These are phyloP conservation scores for Coprinopsis cinerea DNA, from an alignment of 768 basidiomycete genomes.

Conservation along the genomic window DNA sequence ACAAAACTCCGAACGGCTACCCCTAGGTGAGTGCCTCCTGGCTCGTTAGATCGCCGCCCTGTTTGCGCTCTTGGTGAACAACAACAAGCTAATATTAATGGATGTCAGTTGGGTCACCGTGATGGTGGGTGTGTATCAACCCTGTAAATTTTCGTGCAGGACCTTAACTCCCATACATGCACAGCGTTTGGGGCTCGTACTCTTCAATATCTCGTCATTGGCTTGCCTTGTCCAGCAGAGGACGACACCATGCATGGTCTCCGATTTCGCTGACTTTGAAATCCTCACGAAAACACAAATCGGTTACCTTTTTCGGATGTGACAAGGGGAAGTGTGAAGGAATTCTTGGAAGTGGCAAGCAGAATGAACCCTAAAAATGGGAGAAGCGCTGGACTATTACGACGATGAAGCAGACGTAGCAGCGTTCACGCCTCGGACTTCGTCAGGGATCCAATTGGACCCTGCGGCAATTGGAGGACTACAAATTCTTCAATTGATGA, in stretches of 20 bases:
- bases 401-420: no score
- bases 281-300: not conserved
- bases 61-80: no score
- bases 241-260: not conserved
- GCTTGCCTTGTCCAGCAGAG: constrained; percentile 4
- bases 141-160: not conserved
- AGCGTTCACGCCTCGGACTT: constrained; percentile 8
- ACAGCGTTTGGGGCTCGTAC: not conserved
- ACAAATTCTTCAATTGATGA: constrained; percentile 5
- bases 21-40: not conserved
- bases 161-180: not conserved
- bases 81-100: not conserved
- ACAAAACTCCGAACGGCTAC: not conserved
- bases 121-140: not conserved
- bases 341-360: not conserved
- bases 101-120: not conserved
- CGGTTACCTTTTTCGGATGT: not conserved
- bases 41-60: not conserved
- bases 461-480: constrained; percentile 7
- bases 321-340: not conserved
- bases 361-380: constrained; percentile 2
- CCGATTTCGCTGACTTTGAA: constrained; percentile 2
- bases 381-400: not conserved
- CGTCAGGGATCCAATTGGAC: not conserved
- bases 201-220: not conserved